Conservation (phyloP, 2,329 filamentous ascomycete genomes). For the Penicillium brasilianum region DNA sequence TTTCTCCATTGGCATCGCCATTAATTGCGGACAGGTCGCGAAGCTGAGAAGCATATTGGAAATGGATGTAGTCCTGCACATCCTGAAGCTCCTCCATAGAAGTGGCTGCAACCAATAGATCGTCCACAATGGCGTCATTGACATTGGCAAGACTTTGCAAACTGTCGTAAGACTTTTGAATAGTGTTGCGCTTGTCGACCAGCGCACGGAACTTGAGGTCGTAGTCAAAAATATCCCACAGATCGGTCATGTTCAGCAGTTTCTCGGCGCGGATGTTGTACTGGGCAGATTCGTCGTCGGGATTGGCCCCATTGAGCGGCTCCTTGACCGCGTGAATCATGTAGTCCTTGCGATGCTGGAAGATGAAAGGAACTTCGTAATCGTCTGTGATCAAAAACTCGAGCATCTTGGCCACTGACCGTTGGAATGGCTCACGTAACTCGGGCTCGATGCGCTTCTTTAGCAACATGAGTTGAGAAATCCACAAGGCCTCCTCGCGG, state of each 20-base stretch:
- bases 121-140: conserved; percentile 75
- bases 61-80: conserved; percentile 93
- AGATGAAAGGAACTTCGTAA: conserved; percentile 95
- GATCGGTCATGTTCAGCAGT: conserved; percentile 85
- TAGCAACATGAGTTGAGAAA: conserved; percentile 85
- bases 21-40: conserved; percentile 75
- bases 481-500: conserved; percentile 89
- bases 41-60: conserved; percentile 83
- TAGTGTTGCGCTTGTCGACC: conserved; percentile 85
- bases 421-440: conserved; percentile 80
- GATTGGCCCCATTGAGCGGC: conserved; percentile 65
- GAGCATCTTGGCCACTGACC: conserved; percentile 86
- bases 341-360: conserved; percentile 97
- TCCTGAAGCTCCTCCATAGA: conserved; percentile 97
- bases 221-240: conserved; percentile 93
- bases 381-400: conserved; percentile 95
- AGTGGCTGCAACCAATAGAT: conserved; percentile 77
- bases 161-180: conserved; percentile 78
- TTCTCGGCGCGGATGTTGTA: conserved; percentile 81
- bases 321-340: conserved; percentile 84
- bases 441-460: conserved; percentile 78
- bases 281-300: conserved; percentile 69
- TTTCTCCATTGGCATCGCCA: conserved; percentile 64
- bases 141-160: conserved; percentile 70
- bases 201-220: conserved; percentile 95